phyloP scores from a whole-genome alignment of 371 early-diverging fungal genomes.

The Apophysomyces variabilis region DNA sequence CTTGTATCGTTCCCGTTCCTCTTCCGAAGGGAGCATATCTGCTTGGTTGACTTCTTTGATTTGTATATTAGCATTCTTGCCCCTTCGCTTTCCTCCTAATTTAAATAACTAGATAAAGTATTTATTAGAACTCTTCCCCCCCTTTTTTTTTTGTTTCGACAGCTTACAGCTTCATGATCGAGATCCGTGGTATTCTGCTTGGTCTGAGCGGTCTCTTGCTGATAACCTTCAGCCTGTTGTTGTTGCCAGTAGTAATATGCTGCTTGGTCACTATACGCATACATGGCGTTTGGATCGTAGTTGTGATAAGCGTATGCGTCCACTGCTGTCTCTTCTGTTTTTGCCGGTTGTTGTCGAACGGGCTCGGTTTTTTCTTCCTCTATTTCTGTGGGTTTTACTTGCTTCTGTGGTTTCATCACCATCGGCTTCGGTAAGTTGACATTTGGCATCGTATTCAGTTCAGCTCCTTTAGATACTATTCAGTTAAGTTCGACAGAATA shows the following conservation, averaged over 20 bases:
- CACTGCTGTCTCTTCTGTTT: conserved; percentile 26
- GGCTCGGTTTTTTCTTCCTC: background rate
- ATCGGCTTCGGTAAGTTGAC: conserved; percentile 21
- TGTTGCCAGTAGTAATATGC: conserved; percentile 52
- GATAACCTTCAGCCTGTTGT: conserved; percentile 29
- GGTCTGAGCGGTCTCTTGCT: conserved; percentile 29
- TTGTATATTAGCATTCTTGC: conserved; percentile 42
- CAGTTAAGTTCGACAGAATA: background rate
- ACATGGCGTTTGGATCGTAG: conserved; percentile 54
- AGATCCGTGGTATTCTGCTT: conserved; percentile 34
- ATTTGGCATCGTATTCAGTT: conserved; percentile 19
- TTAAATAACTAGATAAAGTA: conserved; percentile 39
- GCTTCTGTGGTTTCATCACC: conserved; percentile 9
- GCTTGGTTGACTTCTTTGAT: conserved; percentile 55
- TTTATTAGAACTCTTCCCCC: background rate
- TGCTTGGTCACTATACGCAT: conserved; percentile 50
- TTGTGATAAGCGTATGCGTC: conserved; percentile 34
- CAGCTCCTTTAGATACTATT: background rate
- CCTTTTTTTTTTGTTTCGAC: background rate
- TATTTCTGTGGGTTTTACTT: conserved; percentile 15
- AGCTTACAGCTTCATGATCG: conserved; percentile 49
- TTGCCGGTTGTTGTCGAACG: conserved; percentile 17
- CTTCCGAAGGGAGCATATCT: conserved; percentile 53
- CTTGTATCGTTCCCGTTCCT: conserved; percentile 40
- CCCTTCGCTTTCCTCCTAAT: conserved; percentile 52